A percentile compares a stretch with the other conserved stretches of the same genome.
phyloP scores from a whole-genome alignment of 2,329 filamentous ascomycete species.

The Trichophyton equinum region DNA sequence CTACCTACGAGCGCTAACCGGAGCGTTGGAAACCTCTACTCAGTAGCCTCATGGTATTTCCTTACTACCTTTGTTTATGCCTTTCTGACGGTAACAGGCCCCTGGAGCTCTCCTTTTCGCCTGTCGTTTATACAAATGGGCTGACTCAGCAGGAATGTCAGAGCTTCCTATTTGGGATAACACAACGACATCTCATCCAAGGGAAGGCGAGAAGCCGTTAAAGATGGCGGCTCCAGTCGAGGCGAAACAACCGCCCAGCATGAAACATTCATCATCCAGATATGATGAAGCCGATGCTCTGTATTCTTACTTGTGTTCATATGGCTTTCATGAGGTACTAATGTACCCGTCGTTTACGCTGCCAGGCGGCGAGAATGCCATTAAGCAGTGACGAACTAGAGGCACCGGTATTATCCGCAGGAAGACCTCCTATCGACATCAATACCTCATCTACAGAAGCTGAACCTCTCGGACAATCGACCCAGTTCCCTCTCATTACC shows the following conservation, averaged over 20 bases:
- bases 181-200: background rate
- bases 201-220: background rate
- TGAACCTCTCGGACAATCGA: background rate
- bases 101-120: too few relatives aligned
- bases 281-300: background rate
- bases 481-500: background rate
- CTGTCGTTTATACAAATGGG: too few relatives aligned
- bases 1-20: too few relatives aligned
- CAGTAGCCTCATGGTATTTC: too few relatives aligned
- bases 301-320: background rate
- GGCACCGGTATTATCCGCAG: background rate
- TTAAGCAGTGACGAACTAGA: background rate
- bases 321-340: background rate
- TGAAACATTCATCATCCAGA: background rate
- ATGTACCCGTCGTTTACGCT: background rate
- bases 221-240: background rate
- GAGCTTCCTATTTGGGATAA: conserved; percentile 10
- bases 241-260: background rate
- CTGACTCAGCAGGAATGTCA: background rate
- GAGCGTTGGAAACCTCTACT: too few relatives aligned
- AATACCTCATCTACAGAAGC: background rate
- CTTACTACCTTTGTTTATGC: too few relatives aligned
- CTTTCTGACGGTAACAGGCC: too few relatives aligned
- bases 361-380: conserved; percentile 4
- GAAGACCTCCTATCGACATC: background rate